Base-by-base conservation (phyloP, 139 green algal genomes). In the Micractinium sp. region DNA sequence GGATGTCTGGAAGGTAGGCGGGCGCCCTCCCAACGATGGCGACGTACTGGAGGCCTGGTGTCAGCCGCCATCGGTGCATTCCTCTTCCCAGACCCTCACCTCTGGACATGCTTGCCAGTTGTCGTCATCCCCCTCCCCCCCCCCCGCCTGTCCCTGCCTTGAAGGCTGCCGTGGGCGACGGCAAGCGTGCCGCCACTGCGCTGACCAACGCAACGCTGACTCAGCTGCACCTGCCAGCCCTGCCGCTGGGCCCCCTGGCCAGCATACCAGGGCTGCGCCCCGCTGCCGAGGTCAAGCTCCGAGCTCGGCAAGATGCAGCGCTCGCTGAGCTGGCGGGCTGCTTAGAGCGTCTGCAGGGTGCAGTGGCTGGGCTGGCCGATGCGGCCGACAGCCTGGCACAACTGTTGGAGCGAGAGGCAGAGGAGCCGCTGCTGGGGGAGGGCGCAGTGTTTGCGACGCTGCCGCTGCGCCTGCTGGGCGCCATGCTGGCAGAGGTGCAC, bases 1-100 rank as follows among this genome's bases (percentile, higher is more conserved):
- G 18, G 87, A 91, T 35, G 71, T n/a, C 25, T 92, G 90, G 90
- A 91, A 91, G 90, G 90, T 91, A 23, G 14, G 86, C 3, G 22
- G 78, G 35, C 35, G 36, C 23, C 14, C 2, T 22, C 38, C 18
- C 29, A 31, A n/a, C n/a, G n/a, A n/a, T 33, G 12, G 1, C 18
- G 25, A 29, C 18, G 67, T 75, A 33, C 67, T 22, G 25, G 1
- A 2, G 25, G 33, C 25, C 67, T 85, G 18, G 9, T 73, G 39
- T 18, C 36, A 33, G 35, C 20, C 0, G n/a, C 29, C 31, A 74
- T 29, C 80, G 69, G 31, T 66, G 20, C 20, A n/a, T 66, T 5
- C 38, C 3, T 4, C 4, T 13, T 2, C 2, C 1, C n/a, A 35
- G 0, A 33, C 38, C 38, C 36, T 38, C 18, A 38, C 14, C 22